A percentile compares a stretch with the other conserved stretches of the same genome.
phyloP scores from a whole-genome alignment of 768 basidiomycete genomes.

The Leccinum disarticulatum region DNA sequence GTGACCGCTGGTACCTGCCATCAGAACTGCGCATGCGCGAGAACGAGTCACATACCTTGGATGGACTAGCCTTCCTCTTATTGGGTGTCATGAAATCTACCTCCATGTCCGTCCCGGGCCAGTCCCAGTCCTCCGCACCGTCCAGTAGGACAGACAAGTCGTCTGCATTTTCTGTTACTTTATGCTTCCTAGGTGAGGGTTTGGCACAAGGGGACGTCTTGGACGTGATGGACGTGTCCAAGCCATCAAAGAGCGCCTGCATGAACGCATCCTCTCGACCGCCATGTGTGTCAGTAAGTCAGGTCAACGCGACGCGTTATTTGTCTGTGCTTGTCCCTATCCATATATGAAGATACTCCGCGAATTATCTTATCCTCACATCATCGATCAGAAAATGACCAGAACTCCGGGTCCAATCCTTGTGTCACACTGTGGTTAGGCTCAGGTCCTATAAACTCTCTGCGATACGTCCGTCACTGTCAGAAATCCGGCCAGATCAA shows the following conservation, averaged over 20 bases:
- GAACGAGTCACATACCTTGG: conserved; percentile 7
- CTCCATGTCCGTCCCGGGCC: conserved; percentile 58
- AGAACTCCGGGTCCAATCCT: background rate
- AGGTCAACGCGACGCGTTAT: conserved; percentile 26
- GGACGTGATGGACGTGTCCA: conserved; percentile 51
- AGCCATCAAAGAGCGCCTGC: conserved; percentile 46
- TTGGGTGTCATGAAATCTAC: conserved; percentile 51
- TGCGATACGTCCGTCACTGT: background rate
- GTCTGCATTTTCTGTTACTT: conserved; percentile 3
- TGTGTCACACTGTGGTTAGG: background rate
- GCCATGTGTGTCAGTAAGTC: conserved; percentile 35
- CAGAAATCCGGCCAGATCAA: background rate
- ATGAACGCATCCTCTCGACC: conserved; percentile 59
- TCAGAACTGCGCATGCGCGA: background rate
- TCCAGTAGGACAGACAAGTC: conserved; percentile 55
- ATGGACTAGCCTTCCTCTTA: conserved; percentile 39
- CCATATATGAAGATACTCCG: conserved; percentile 7
- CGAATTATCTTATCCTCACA: conserved; percentile 13
- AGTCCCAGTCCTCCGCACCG: conserved; percentile 71
- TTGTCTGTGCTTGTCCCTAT: conserved; percentile 13
- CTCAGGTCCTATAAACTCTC: background rate
- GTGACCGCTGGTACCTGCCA: conserved; percentile 8
- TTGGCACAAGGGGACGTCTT: conserved; percentile 29
- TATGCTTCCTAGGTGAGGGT: conserved; percentile 29
- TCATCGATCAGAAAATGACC: background rate